These are phyloP conservation scores for Penicillium occitanis DNA, from an alignment of 2,329 filamentous ascomycete species.

Conservation along the genomic window DNA sequence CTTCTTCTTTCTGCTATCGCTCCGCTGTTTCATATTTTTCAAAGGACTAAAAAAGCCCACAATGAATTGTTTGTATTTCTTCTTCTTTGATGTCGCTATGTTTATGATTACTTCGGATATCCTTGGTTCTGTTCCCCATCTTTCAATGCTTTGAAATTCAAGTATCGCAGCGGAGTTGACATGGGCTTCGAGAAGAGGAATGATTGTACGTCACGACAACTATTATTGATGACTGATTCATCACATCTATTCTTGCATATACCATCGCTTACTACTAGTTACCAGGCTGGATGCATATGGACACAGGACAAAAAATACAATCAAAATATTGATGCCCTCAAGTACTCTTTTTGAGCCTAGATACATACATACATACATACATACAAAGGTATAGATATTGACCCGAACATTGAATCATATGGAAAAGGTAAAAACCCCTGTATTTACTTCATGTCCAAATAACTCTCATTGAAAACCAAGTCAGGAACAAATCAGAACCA, in stretches of 20 bases:
- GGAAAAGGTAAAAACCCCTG: neutral
- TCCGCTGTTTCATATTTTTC: neutral
- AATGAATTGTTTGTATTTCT: neutral
- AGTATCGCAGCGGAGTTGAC: no score
- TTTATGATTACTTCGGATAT: neutral
- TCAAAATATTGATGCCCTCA: neutral
- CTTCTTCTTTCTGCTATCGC: neutral
- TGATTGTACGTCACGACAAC: no score
- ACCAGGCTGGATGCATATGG: neutral
- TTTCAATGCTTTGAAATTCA: no score
- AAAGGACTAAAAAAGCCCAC: neutral
- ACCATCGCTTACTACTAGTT: no score
- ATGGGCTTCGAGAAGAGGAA: no score
- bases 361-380: neutral
- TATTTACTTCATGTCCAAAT: neutral
- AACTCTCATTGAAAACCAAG: neutral
- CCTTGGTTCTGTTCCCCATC: neutral
- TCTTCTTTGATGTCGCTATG: neutral
- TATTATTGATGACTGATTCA: no score
- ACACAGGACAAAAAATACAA: neutral
- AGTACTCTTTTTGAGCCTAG: neutral
- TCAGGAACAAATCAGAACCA: neutral
- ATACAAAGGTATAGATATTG: neutral
- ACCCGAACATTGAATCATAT: neutral
- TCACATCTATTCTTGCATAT: no score